phyloP scores from a whole-genome alignment of 2,329 filamentous ascomycete genomes.

The Polychaeton citri region DNA sequence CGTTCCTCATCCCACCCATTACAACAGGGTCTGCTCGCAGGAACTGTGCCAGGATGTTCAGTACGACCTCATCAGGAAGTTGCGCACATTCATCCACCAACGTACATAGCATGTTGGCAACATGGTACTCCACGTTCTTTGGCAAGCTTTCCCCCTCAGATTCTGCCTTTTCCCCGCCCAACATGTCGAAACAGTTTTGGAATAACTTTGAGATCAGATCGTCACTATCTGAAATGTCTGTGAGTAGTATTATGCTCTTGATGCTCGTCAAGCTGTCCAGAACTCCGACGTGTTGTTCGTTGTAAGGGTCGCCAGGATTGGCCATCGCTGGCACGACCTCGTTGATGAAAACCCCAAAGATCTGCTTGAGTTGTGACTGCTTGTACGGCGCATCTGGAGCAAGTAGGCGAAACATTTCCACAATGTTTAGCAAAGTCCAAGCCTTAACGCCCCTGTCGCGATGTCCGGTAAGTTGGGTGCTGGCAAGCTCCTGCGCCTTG shows the following conservation, averaged over 20 bases:
- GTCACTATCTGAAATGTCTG: slow-evolving; percentile 73
- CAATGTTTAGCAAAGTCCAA: slow-evolving; percentile 75
- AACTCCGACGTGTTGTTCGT: slow-evolving; percentile 84
- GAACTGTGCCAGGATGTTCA: slow-evolving; percentile 92
- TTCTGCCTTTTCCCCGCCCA: slow-evolving; percentile 63
- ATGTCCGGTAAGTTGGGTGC: slow-evolving; percentile 70
- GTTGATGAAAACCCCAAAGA: slow-evolving; percentile 79
- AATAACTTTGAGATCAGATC: slow-evolving; percentile 71
- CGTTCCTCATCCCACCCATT: slow-evolving; percentile 13
- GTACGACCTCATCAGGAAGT: slow-evolving; percentile 69
- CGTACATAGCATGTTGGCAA: slow-evolving; percentile 72
- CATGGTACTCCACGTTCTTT: slow-evolving; percentile 86
- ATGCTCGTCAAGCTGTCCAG: slow-evolving; percentile 79
- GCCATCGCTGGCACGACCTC: slow-evolving; percentile 73
- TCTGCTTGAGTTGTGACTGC: slow-evolving; percentile 82
- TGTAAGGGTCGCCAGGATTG: slow-evolving; percentile 79
- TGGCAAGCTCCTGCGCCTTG: slow-evolving; percentile 73
- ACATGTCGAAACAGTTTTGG: slow-evolving; percentile 79
- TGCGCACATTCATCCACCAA: slow-evolving; percentile 74
- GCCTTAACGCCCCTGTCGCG: slow-evolving; percentile 90
- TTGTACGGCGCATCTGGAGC: slow-evolving; percentile 94
- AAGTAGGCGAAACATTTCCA: slow-evolving; percentile 84
- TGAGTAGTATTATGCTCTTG: slow-evolving; percentile 85
- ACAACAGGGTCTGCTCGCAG: slow-evolving; percentile 65
- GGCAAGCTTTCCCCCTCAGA: slow-evolving; percentile 68